These are phyloP conservation scores for Teunomyces tritomae DNA, from an alignment of 805 yeast species.

Conservation along the genomic window DNA sequence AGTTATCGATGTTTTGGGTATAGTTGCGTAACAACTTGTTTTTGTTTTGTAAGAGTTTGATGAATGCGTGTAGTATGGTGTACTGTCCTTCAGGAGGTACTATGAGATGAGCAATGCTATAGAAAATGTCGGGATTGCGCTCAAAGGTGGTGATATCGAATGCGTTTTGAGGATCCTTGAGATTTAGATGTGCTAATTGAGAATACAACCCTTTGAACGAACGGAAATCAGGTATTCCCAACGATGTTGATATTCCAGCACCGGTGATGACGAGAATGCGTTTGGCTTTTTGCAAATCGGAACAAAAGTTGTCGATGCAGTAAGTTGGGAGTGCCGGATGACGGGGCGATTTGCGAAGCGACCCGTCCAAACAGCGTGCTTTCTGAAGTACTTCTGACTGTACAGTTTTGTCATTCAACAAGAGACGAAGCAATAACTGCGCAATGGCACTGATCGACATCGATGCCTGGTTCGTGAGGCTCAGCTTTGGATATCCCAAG, in stretches of 20 bases:
- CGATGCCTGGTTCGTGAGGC: slow-evolving; percentile 5
- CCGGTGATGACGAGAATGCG: slow-evolving; percentile 80
- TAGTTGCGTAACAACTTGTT: slow-evolving; percentile 40
- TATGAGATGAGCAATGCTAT: slow-evolving; percentile 81
- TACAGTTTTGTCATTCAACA: slow-evolving; percentile 9
- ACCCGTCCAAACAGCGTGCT: background rate
- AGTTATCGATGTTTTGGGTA: slow-evolving; percentile 45
- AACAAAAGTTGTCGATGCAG: slow-evolving; percentile 11
- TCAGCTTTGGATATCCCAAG: slow-evolving; percentile 14
- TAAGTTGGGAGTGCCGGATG: slow-evolving; percentile 4
- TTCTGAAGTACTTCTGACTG: background rate
- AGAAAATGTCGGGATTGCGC: slow-evolving; percentile 76
- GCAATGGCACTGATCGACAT: slow-evolving; percentile 9
- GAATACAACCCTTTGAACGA: slow-evolving; percentile 85
- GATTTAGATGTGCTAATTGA: slow-evolving; percentile 60
- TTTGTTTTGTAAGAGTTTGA: slow-evolving; percentile 34
- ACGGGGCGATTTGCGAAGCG: background rate
- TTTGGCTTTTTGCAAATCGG: slow-evolving; percentile 15
- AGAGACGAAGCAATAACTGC: slow-evolving; percentile 8
- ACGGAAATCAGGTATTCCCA: slow-evolving; percentile 91
- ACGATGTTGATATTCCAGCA: slow-evolving; percentile 87
- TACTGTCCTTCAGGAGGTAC: slow-evolving; percentile 52
- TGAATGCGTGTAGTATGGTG: slow-evolving; percentile 39
- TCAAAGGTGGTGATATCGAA: slow-evolving; percentile 71
- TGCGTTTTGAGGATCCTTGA: slow-evolving; percentile 88